Percentiles rank a stretch among this genome's conserved stretches.
phyloP scores from a whole-genome alignment of 1,139 yeast genomes.

The Lodderomyces jiufengensis region DNA sequence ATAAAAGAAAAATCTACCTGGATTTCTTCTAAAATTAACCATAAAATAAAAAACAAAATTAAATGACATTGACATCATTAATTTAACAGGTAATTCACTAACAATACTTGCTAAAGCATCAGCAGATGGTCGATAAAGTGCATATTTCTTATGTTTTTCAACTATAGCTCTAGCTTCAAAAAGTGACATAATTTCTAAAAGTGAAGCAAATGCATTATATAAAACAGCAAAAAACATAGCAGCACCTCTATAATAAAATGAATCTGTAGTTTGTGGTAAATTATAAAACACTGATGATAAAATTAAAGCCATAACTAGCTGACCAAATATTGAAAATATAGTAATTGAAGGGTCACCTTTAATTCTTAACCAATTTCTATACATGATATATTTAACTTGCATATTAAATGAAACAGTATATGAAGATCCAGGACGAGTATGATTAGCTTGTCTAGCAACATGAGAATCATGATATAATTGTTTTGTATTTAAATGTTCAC shows the following conservation, averaged over 20 bases:
- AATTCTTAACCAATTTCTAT: slow-evolving; percentile 60
- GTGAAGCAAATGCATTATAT: slow-evolving; percentile 53
- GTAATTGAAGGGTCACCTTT: slow-evolving; percentile 67
- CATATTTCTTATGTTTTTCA: slow-evolving; percentile 59
- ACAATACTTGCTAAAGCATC: slow-evolving; percentile 59
- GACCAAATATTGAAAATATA: slow-evolving; percentile 56
- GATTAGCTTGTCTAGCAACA: slow-evolving; percentile 54
- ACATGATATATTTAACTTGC: slow-evolving; percentile 60
- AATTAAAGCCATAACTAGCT: slow-evolving; percentile 64
- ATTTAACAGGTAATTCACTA: slow-evolving; percentile 56
- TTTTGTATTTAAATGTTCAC: slow-evolving; percentile 7
- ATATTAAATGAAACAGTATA: slow-evolving; percentile 61
- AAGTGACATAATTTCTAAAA: slow-evolving; percentile 55
- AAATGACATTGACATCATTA: slow-evolving; percentile 42
- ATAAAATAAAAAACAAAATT: slow-evolving; percentile 54
- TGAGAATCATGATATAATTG: slow-evolving; percentile 40
- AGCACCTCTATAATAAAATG: slow-evolving; percentile 58
- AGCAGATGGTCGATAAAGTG: slow-evolving; percentile 63
- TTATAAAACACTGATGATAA: slow-evolving; percentile 66
- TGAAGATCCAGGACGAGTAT: slow-evolving; percentile 53
- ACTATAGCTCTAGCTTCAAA: slow-evolving; percentile 58
- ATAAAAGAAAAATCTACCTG: slow-evolving; percentile 59
- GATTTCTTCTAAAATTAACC: slow-evolving; percentile 49
- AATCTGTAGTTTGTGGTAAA: slow-evolving; percentile 42
- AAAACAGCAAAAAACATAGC: slow-evolving; percentile 54